Evolutionary conservation across 768 basidiomycete species (phyloP).

Genomic region (Termitomyces bulborhizus): DNA sequence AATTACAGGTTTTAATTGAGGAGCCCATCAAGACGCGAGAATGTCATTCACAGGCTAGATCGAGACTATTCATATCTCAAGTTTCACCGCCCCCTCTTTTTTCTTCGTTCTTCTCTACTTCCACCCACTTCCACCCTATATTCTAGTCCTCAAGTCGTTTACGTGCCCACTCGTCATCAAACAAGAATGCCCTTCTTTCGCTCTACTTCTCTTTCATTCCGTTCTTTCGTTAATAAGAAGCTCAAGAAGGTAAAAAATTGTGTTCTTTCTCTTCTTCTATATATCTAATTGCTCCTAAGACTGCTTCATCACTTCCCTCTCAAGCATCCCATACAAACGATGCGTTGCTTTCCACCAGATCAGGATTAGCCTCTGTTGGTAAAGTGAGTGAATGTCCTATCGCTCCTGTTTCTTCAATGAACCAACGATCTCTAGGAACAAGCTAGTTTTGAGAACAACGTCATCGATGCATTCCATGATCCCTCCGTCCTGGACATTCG

Average conservation of each 20-base stretch:
- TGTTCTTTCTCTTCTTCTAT: neutral
- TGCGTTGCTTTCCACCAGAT: neutral
- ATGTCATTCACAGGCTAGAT: neutral
- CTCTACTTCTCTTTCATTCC: neutral
- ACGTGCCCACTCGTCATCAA: neutral
- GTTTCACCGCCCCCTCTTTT: neutral
- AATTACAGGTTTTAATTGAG: no score
- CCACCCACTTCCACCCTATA: neutral
- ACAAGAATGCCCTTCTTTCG: neutral
- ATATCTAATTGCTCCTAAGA: neutral
- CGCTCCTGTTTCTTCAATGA: neutral
- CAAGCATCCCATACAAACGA: neutral
- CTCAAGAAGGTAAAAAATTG: neutral
- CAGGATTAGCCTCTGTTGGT: neutral
- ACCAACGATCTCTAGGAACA: neutral
- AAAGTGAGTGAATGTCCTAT: neutral
- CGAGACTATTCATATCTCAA: neutral
- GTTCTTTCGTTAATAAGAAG: neutral
- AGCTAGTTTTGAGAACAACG: neutral
- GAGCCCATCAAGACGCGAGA: neutral
- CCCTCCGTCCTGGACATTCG: neutral
- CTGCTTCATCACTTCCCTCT: neutral
- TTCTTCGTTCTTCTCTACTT: neutral
- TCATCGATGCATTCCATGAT: neutral
- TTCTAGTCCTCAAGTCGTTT: neutral